phyloP scores from a whole-genome alignment of 225 moss, liverwort and hornwort species.

The Sphagnum contortum region DNA sequence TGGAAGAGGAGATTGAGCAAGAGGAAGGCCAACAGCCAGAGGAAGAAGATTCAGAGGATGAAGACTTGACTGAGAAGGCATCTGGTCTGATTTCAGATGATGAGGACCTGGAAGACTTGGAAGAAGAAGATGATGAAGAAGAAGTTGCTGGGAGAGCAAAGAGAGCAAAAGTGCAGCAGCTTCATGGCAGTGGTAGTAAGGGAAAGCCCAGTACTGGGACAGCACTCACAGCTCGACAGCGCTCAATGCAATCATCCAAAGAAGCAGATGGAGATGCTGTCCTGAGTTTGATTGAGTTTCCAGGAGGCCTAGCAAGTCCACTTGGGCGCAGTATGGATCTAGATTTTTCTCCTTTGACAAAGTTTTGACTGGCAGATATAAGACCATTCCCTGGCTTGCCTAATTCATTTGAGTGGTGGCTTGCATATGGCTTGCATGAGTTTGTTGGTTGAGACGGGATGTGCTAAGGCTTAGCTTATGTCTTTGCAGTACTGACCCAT shows the following conservation, averaged over 20 bases:
- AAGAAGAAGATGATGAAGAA: slow-evolving; percentile 40
- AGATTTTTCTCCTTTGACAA: no score
- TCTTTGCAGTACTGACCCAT: no score
- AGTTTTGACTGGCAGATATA: no score
- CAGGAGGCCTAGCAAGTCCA: slow-evolving; percentile 61
- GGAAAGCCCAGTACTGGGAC: slow-evolving; percentile 27
- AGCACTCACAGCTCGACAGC: slow-evolving; percentile 80
- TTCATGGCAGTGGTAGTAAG: slow-evolving; percentile 24
- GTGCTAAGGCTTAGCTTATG: not conserved
- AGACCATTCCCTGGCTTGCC: not conserved
- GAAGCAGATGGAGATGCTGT: slow-evolving; percentile 65
- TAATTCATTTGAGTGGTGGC: not conserved
- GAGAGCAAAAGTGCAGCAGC: slow-evolving; percentile 35
- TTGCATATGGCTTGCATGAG: not conserved
- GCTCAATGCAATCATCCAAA: slow-evolving; percentile 80
- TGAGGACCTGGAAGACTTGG: slow-evolving; percentile 45
- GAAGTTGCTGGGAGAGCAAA: slow-evolving; percentile 26
- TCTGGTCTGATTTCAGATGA: slow-evolving; percentile 45
- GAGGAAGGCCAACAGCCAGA: slow-evolving; percentile 22
- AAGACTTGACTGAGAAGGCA: slow-evolving; percentile 9
- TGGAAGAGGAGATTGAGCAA: slow-evolving; percentile 21
- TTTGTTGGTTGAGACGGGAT: not conserved
- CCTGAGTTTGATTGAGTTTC: slow-evolving; percentile 75
- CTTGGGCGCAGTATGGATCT: slow-evolving; percentile 34
- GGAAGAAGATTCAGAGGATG: slow-evolving; percentile 26